phyloP scores from a whole-genome alignment of 1,284 basidiomycete genomes.

The Hemileia vastatrix region DNA sequence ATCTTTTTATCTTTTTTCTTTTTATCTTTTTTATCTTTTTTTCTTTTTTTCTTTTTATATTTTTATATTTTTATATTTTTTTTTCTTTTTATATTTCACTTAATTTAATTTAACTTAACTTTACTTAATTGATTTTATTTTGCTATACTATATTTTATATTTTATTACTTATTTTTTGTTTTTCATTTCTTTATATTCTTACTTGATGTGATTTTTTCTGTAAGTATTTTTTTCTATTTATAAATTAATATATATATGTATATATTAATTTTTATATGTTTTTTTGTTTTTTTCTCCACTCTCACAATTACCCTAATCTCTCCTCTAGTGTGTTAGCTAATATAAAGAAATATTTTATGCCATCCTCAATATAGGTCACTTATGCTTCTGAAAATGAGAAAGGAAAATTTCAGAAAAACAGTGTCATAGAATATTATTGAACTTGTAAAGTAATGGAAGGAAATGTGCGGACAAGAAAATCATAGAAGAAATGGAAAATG shows the following conservation, averaged over 20 bases:
- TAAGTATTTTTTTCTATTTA: background rate
- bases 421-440: too few species aligned
- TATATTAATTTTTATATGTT: background rate
- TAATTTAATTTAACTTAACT: background rate
- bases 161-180: background rate
- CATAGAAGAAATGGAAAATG: too few species aligned
- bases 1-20: background rate
- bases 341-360: too few species aligned
- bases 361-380: too few species aligned
- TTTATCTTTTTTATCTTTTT: background rate
- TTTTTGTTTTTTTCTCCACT: background rate
- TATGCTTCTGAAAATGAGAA: too few species aligned
- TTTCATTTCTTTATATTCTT: background rate
- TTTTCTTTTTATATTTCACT: background rate
- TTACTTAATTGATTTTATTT: background rate
- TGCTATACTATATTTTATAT: background rate
- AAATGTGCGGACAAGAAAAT: too few species aligned
- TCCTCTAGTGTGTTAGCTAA: too few species aligned
- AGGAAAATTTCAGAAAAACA: too few species aligned
- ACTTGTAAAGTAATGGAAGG: too few species aligned
- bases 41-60: background rate
- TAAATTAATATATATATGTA: background rate
- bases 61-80: background rate
- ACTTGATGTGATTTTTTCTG: background rate
- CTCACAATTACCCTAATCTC: too few species aligned